A percentile compares a stretch with the other conserved stretches of the same genome.
Evolutionary conservation across 73 alveolate species (phyloP).

Genomic region (Tetrahymena thermophila): DNA sequence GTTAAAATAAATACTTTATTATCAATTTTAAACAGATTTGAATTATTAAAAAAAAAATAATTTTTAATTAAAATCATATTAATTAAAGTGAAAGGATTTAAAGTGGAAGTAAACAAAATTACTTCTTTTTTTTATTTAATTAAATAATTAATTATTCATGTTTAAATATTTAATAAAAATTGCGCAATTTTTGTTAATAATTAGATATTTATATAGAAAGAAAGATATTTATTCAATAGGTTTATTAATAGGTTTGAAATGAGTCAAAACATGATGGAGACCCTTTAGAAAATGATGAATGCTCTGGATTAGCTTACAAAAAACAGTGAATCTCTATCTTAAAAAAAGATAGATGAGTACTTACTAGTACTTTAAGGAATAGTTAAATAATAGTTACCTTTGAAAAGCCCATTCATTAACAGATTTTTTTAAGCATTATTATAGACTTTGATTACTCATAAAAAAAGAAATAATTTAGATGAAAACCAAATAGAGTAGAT

Average conservation of each 20-base stretch:
- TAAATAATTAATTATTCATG: background rate
- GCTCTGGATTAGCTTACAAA: background rate
- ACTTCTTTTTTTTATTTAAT: no score
- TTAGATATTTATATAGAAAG: background rate
- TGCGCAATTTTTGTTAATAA: background rate
- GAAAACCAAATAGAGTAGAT: background rate
- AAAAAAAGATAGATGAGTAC: background rate
- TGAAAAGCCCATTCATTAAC: background rate
- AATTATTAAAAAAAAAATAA: no score
- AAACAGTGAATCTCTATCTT: background rate
- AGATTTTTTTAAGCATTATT: background rate
- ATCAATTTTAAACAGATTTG: no score
- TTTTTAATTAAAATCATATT: no score
- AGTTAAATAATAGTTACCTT: background rate
- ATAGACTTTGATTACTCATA: background rate
- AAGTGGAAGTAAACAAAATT: no score
- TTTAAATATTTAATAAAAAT: background rate
- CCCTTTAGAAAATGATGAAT: background rate
- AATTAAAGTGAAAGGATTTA: no score
- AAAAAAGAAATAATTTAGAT: background rate
- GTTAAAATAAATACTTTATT: no score
- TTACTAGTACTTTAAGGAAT: background rate
- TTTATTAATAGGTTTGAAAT: background rate
- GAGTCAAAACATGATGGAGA: background rate
- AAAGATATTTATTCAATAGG: background rate